Percentiles rank a stretch among this genome's conserved stretches.
Conservation (phyloP, 2,329 filamentous ascomycete species). For the Basipetospora sp. region DNA sequence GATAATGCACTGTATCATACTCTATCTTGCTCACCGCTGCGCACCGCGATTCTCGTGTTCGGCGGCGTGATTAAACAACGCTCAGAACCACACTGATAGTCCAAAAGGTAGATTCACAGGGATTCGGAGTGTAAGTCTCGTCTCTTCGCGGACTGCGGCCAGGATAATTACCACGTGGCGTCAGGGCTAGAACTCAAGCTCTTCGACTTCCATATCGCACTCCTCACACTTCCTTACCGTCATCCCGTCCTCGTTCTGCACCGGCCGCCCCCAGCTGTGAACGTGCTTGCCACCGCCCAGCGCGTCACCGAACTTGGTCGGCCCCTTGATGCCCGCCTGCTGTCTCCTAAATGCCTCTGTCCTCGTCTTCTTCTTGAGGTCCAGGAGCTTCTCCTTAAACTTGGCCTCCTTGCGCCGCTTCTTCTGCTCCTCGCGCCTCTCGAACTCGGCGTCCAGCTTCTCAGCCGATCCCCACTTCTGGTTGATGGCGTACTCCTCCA, state of each 20-base stretch:
- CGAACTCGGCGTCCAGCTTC: slow-evolving; percentile 77
- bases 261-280: slow-evolving; percentile 68
- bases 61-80: no score
- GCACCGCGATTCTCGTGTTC: no score
- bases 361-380: slow-evolving; percentile 83
- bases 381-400: slow-evolving; percentile 75
- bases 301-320: slow-evolving; percentile 59
- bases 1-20: no score
- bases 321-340: slow-evolving; percentile 40
- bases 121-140: no score
- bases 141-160: no score
- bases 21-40: no score
- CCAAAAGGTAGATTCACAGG: no score
- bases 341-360: slow-evolving; percentile 71
- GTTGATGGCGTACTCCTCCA: slow-evolving; percentile 82
- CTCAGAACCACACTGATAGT: no score
- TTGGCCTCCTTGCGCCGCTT: slow-evolving; percentile 80
- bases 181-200: slow-evolving; percentile 50
- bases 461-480: slow-evolving; percentile 85
- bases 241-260: slow-evolving; percentile 57
- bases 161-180: no score
- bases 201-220: slow-evolving; percentile 68
- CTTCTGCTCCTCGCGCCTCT: slow-evolving; percentile 60
- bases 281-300: slow-evolving; percentile 61
- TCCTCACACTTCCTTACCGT: slow-evolving; percentile 65